Evolutionary conservation across 176 grass and related monocot genomes (phyloP), one percentile per base, ranked within the genome.

Genomic region (Oryza glaberrima): DNA sequence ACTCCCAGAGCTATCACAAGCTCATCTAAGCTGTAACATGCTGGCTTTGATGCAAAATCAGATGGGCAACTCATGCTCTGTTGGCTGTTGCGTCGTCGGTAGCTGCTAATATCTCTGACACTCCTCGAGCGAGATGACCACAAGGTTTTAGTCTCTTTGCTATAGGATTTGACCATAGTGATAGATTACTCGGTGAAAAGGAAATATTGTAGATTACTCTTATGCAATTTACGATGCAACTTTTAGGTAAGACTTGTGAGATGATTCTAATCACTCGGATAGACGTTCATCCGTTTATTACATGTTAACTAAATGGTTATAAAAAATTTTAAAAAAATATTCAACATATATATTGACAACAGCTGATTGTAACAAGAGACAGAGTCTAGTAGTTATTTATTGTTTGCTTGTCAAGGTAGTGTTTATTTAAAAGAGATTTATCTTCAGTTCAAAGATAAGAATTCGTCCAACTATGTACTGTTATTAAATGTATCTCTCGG

Each of bases 71-170:
- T 60, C 56, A 7, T 36, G 36, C 11, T 34, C 34, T 56, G 19
- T 65, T 60, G 16, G 25, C 34, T 56, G 19, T 65, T 60, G 16
- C 67, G 2, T 71, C 73, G 3, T 25, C 83, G 6, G 36, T 77
- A 8, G 67, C 67, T 36, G 83, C 73, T 26, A 77, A 65, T 38
- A 82, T 90, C 34, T 90, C 88, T 25, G 83, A 86, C 45, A 3
- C 85, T 11, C 63, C 87, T 38, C 6, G 6, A 51, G 69, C 26
- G 2, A 76, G 87, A 44, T 90, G 73, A 82, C 11, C 4, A 9
- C 19, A 64, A 45, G 22, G 12, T 76, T 14, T 48, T 40, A 3
- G 41, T 81, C 7, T 60, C 49, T 54, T 30, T 5, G 19, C 56
- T 60, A 60, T 20, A 20, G 56, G 56, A 9, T 60, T n/a, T n/a